Evolutionary conservation across 1,284 basidiomycete species (phyloP).

Genomic region (Trametes hirsuta): DNA sequence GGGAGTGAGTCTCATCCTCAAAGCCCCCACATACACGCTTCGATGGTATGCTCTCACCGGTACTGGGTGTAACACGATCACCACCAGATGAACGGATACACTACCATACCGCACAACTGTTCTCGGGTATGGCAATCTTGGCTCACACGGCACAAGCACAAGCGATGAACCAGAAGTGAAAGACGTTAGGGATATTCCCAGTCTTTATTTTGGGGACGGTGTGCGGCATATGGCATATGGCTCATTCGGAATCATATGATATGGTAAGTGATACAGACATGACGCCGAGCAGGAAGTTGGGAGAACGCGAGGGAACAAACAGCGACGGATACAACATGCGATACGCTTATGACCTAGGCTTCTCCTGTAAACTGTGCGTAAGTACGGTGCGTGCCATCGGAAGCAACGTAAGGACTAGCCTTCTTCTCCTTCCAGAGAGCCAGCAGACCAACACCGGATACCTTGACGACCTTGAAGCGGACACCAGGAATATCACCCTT

Average conservation of each 20-base stretch:
- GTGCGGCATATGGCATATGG: conserved; percentile 28
- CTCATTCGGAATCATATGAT: conserved; percentile 47
- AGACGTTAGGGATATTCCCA: conserved; percentile 4
- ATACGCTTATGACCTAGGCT: conserved; percentile 80
- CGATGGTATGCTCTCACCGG: too few species aligned
- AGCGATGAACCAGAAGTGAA: background rate
- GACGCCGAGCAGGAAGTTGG: conserved; percentile 24
- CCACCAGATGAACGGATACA: too few species aligned
- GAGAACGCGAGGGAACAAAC: conserved; percentile 23
- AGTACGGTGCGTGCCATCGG: background rate
- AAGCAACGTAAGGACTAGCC: conserved; percentile 48
- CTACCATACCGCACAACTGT: too few species aligned
- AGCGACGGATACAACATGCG: conserved; percentile 16
- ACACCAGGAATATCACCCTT: conserved; percentile 98
- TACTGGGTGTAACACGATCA: too few species aligned
- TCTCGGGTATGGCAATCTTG: too few species aligned
- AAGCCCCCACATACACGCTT: too few species aligned
- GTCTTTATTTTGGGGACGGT: conserved; percentile 7
- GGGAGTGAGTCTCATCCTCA: too few species aligned
- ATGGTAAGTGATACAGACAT: conserved; percentile 33
- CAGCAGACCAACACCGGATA: conserved; percentile 97
- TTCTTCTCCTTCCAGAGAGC: conserved; percentile 99
- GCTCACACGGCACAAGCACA: too few species aligned
- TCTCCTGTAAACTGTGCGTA: conserved; percentile 61
- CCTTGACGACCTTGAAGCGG: conserved; percentile 99